These are phyloP conservation scores for Chlorella sp. DNA, from an alignment of 139 green algal species.

Conservation along the genomic window DNA sequence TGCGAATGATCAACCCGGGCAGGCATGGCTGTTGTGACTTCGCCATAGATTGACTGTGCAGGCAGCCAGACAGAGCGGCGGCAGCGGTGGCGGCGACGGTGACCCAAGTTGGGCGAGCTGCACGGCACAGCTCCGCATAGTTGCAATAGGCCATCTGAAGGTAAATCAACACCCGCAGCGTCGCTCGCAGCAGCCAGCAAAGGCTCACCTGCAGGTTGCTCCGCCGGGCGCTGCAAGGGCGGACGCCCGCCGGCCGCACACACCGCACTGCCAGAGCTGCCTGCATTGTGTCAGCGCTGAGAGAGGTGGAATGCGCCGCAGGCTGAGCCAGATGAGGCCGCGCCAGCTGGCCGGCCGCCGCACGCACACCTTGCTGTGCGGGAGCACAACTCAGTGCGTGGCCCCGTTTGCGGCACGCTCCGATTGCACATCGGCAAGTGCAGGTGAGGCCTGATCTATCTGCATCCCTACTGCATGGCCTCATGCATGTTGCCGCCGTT, in stretches of 20 bases:
- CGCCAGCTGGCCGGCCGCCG: too few species aligned
- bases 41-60: not conserved
- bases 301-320: too few species aligned
- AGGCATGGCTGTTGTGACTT: not conserved
- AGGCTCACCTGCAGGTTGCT: constrained; percentile 15
- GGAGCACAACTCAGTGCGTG: too few species aligned
- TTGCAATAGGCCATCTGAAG: too few species aligned
- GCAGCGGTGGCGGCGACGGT: not conserved
- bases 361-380: too few species aligned
- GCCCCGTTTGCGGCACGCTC: too few species aligned
- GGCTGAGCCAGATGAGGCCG: too few species aligned
- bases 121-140: not conserved
- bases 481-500: too few species aligned
- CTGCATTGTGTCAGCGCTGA: not conserved
- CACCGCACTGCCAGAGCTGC: constrained; percentile 2
- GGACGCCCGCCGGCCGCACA: not conserved
- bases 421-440: too few species aligned
- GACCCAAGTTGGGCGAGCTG: not conserved
- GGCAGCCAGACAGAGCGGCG: not conserved
- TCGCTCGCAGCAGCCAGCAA: not conserved
- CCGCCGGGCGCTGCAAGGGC: not conserved
- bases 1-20: too few species aligned
- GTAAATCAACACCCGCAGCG: not conserved
- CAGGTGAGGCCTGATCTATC: too few species aligned
- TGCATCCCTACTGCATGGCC: too few species aligned